phyloP scores from a whole-genome alignment of 805 yeast species.

The Ogataea parapolymorpha region DNA sequence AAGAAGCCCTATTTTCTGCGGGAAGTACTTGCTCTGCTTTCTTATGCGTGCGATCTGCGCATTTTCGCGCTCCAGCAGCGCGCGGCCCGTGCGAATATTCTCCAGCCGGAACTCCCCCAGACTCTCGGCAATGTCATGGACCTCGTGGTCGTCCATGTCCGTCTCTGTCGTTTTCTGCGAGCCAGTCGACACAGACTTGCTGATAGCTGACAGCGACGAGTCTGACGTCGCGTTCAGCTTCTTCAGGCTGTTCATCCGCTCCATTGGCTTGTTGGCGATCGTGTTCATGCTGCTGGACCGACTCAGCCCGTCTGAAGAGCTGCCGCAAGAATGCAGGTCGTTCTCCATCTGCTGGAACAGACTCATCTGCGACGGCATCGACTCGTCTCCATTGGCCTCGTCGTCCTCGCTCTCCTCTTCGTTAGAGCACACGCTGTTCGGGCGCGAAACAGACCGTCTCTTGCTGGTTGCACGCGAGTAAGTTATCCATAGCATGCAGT shows the following conservation, averaged over 20 bases:
- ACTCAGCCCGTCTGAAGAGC: constrained; percentile 27
- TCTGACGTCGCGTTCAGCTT: constrained; percentile 14
- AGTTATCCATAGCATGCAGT: constrained; percentile 79
- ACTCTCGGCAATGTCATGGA: constrained; percentile 9
- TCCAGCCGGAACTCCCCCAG: constrained; percentile 18
- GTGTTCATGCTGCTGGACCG: constrained; percentile 26
- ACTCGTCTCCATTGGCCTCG: constrained; percentile 10
- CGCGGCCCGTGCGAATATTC: constrained; percentile 36
- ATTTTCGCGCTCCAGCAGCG: constrained; percentile 44
- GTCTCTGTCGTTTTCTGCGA: constrained; percentile 9
- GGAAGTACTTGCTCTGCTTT: constrained; percentile 43
- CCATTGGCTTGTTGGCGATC: constrained; percentile 1
- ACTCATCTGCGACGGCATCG: constrained; percentile 53
- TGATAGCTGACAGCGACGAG: constrained; percentile 14
- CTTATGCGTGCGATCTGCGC: constrained; percentile 38
- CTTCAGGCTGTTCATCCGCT: constrained; percentile 5
- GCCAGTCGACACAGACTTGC: constrained; percentile 13
- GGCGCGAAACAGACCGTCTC: background rate
- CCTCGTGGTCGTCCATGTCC: constrained; percentile 6
- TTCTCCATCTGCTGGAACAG: constrained; percentile 39
- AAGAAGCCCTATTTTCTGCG: constrained; percentile 57
- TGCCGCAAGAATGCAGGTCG: constrained; percentile 31
- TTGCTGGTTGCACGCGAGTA: constrained; percentile 51
- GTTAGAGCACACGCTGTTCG: background rate
- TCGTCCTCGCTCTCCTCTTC: constrained; percentile 7